These are phyloP conservation scores for Akanthomyces lecanii DNA, from an alignment of 2,329 filamentous ascomycete species.

Conservation along the genomic window DNA sequence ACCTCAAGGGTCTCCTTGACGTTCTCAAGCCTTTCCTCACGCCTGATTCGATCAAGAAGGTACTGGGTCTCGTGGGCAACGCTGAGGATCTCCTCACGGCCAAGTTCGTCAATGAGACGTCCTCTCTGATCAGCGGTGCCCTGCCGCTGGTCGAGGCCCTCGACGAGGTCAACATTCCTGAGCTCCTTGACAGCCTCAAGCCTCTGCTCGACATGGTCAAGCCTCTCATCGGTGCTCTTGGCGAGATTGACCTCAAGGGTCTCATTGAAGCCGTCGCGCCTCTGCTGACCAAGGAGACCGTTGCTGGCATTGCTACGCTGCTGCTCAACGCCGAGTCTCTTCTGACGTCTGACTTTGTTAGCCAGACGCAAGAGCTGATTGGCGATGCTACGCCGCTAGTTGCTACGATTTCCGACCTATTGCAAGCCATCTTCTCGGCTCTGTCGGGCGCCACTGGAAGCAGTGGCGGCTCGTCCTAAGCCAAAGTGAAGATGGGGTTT, in stretches of 20 bases:
- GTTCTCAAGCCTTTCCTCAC: constrained; percentile 31
- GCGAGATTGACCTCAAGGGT: constrained; percentile 28
- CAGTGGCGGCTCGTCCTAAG: not conserved
- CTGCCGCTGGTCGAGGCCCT: constrained; percentile 35
- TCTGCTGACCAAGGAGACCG: constrained; percentile 36
- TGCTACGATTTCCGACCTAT: constrained; percentile 12
- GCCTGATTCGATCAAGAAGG: constrained; percentile 29
- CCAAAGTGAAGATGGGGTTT: not conserved
- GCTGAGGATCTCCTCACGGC: constrained; percentile 31
- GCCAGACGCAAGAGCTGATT: constrained; percentile 40
- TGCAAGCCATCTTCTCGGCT: constrained; percentile 12
- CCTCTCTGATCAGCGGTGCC: constrained; percentile 32
- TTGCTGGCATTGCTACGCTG: constrained; percentile 34
- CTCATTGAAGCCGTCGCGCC: constrained; percentile 34
- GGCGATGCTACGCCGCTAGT: constrained; percentile 35
- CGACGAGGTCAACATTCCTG: constrained; percentile 18
- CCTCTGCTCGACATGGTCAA: constrained; percentile 29
- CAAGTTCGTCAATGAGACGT: constrained; percentile 30
- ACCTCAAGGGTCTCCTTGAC: constrained; percentile 24
- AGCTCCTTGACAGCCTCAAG: constrained; percentile 13
- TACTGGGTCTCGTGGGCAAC: constrained; percentile 32
- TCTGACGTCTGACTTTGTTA: constrained; percentile 36
- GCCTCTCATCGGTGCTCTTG: constrained; percentile 29
- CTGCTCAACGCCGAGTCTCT: constrained; percentile 37
- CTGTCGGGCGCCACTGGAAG: not conserved